Percentiles rank a stretch among this genome's conserved stretches.
Evolutionary conservation across 2,329 filamentous ascomycete genomes (phyloP).

Genomic region (Aspergillus sp.): DNA sequence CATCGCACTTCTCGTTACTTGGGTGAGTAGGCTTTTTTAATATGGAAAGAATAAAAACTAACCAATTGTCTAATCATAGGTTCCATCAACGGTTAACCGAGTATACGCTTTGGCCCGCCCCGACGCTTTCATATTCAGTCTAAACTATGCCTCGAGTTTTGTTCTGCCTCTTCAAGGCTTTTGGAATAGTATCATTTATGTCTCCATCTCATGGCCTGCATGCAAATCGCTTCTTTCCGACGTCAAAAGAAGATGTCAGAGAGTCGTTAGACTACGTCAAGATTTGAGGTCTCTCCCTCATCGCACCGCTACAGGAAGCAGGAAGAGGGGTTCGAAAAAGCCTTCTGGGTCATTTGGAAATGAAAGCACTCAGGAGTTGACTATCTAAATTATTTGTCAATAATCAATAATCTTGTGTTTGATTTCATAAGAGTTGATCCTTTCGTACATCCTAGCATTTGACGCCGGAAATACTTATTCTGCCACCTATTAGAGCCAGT

Average conservation of each 20-base stretch:
- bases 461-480: too few species aligned
- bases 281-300: background rate
- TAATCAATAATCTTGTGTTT: too few species aligned
- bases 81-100: conserved; percentile 72
- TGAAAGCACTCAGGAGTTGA: conserved; percentile 9
- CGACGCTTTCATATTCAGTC: conserved; percentile 48
- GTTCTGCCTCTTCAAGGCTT: conserved; percentile 79
- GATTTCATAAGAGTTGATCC: too few species aligned
- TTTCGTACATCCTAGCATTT: too few species aligned
- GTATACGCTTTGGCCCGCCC: conserved; percentile 64
- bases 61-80: conserved; percentile 12
- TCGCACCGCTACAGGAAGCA: background rate
- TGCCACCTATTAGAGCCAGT: too few species aligned
- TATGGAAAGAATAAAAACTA: background rate
- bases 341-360: conserved; percentile 2
- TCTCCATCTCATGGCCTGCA: conserved; percentile 63
- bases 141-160: conserved; percentile 67
- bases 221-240: conserved; percentile 40
- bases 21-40: conserved; percentile 21
- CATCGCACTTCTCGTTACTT: conserved; percentile 38
- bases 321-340: background rate
- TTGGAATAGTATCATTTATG: conserved; percentile 78
- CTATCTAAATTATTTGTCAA: conserved; percentile 2
- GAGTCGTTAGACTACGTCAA: background rate
- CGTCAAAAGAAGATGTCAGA: background rate